These are phyloP conservation scores for Forsythia viridissima DNA, from an alignment of 257 asterid species.

Conservation along the genomic window DNA sequence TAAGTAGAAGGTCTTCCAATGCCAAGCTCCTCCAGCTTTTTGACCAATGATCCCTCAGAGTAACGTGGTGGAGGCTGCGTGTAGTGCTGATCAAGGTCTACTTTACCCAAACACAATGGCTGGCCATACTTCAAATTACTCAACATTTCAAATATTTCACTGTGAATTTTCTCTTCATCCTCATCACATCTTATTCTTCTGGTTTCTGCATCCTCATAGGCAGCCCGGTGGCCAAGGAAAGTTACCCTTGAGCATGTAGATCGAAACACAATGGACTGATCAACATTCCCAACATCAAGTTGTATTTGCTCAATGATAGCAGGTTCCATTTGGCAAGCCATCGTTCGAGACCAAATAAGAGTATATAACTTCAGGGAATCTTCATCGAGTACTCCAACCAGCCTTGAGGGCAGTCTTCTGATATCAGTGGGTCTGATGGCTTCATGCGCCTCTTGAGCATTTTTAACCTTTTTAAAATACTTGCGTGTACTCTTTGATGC, in stretches of 20 bases:
- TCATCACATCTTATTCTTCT: slow-evolving; percentile 35
- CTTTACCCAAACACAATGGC: slow-evolving; percentile 46
- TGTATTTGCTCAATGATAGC: slow-evolving; percentile 69
- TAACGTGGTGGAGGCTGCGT: slow-evolving; percentile 86
- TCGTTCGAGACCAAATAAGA: slow-evolving; percentile 83
- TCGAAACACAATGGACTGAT: slow-evolving; percentile 60
- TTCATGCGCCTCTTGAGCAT: slow-evolving; percentile 98
- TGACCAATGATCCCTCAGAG: slow-evolving; percentile 78
- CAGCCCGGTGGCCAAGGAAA: slow-evolving; percentile 76
- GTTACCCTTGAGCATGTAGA: slow-evolving; percentile 67
- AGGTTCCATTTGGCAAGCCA: slow-evolving; percentile 96
- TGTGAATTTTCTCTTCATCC: slow-evolving; percentile 34
- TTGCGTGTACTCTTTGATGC: slow-evolving; percentile 64
- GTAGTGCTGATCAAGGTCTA: slow-evolving; percentile 63
- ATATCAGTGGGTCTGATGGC: slow-evolving; percentile 96
- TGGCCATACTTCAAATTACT: slow-evolving; percentile 58
- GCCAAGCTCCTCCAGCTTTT: slow-evolving; percentile 95
- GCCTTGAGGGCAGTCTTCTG: slow-evolving; percentile 68
- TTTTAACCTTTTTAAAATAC: slow-evolving; percentile 82
- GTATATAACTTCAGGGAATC: slow-evolving; percentile 78
- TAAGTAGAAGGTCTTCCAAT: slow-evolving; percentile 98
- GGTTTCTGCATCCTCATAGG: slow-evolving; percentile 61
- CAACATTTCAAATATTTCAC: slow-evolving; percentile 50
- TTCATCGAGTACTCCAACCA: slow-evolving; percentile 71
- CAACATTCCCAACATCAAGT: slow-evolving; percentile 62